Conservation (phyloP, 2,329 filamentous ascomycete genomes). For the Fonsecaea nubica region DNA sequence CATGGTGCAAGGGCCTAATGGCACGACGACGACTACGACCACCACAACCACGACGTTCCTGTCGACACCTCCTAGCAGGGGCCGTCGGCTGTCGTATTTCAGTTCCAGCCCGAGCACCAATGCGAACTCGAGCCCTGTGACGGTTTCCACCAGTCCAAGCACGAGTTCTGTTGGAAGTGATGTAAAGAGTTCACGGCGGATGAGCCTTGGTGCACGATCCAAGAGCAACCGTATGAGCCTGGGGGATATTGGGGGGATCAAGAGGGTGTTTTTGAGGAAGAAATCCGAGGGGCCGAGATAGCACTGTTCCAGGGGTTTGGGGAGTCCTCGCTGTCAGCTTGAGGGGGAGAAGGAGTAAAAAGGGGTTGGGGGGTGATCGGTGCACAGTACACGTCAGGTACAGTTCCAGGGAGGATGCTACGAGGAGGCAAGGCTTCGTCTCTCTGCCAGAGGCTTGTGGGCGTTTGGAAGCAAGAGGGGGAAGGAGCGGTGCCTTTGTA, state of each 20-base stretch:
- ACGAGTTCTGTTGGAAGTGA: slow-evolving; percentile 22
- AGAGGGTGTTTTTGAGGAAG: slow-evolving; percentile 39
- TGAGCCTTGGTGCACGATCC: slow-evolving; percentile 19
- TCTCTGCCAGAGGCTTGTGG: not conserved
- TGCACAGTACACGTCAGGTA: slow-evolving; percentile 11
- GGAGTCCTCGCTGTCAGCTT: not conserved
- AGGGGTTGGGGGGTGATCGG: not conserved
- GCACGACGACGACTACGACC: slow-evolving; percentile 34
- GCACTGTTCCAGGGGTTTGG: not conserved
- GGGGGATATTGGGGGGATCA: slow-evolving; percentile 39
- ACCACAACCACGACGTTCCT: slow-evolving; percentile 35
- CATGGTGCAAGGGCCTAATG: slow-evolving; percentile 25
- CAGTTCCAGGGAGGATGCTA: not conserved
- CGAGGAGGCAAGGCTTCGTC: not conserved
- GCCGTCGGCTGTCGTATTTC: slow-evolving; percentile 25
- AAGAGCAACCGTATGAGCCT: slow-evolving; percentile 36
- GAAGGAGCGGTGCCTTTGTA: not conserved
- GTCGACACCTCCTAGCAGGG: slow-evolving; percentile 22
- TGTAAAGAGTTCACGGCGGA: slow-evolving; percentile 17
- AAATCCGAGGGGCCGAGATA: slow-evolving; percentile 30
- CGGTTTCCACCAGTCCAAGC: slow-evolving; percentile 26
- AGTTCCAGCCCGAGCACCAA: slow-evolving; percentile 20
- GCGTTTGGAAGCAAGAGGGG: not conserved
- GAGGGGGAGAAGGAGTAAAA: not conserved
- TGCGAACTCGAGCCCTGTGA: slow-evolving; percentile 26